Conservation (phyloP, 805 yeast genomes). For the Brettanomyces custersianus region DNA sequence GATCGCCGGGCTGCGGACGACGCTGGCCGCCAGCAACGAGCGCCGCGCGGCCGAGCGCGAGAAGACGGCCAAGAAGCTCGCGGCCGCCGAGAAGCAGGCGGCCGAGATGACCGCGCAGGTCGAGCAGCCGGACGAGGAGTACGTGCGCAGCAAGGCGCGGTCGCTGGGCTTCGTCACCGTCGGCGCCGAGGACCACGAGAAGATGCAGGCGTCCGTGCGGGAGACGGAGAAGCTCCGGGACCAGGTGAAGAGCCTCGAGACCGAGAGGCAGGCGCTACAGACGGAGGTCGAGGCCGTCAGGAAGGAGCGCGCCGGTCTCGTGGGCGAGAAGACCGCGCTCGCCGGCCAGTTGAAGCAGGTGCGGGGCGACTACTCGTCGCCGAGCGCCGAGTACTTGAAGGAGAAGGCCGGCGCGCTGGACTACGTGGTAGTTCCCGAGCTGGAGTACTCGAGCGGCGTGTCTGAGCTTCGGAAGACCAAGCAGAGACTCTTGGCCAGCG, state of each 20-base stretch:
- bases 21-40: conserved; percentile 1
- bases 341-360: not conserved
- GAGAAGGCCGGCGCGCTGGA: conserved; percentile 25
- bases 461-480: not conserved
- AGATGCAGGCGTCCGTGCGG: conserved; percentile 1
- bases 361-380: not conserved
- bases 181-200: conserved; percentile 15
- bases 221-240: not conserved
- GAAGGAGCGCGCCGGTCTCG: not conserved
- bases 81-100: conserved; percentile 1
- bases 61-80: not conserved
- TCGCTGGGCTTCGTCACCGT: conserved; percentile 20
- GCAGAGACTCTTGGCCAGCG: not conserved
- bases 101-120: conserved; percentile 7
- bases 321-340: not conserved
- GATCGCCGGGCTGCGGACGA: not conserved
- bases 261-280: not conserved
- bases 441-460: conserved; percentile 7
- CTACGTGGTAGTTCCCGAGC: conserved; percentile 18
- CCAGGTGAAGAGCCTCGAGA: not conserved
- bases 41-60: not conserved
- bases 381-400: conserved; percentile 11
- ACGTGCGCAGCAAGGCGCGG: conserved; percentile 22
- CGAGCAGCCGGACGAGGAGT: conserved; percentile 25
- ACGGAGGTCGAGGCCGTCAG: not conserved